These are phyloP conservation scores for Citrullus mucosospermus DNA, from an alignment of 306 rosid species.

Conservation along the genomic window DNA sequence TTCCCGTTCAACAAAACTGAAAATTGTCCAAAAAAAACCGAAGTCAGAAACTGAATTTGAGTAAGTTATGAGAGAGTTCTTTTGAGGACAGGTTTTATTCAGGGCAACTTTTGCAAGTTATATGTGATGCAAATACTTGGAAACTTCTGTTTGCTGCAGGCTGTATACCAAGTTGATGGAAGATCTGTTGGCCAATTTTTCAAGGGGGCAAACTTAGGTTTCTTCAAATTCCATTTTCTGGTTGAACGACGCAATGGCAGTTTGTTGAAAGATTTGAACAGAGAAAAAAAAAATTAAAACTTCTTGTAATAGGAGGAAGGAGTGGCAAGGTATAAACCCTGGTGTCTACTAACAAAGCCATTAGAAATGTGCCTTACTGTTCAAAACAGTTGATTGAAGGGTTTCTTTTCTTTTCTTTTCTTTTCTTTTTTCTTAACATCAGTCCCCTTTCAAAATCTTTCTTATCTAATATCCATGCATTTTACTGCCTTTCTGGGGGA, in stretches of 20 bases:
- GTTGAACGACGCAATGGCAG: not conserved
- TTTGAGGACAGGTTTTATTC: not conserved
- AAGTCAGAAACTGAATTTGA: not conserved
- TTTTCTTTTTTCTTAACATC: not conserved
- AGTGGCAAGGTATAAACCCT: not conserved
- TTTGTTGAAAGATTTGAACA: not conserved
- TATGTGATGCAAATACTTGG: not conserved
- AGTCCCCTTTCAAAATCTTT: not conserved
- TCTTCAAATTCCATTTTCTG: not conserved
- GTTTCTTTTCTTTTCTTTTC: not conserved
- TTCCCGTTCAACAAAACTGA: conserved; percentile 40
- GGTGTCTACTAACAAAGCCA: not conserved
- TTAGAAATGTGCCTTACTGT: not conserved
- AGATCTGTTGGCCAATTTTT: not conserved
- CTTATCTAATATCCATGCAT: not conserved
- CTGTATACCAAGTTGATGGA: not conserved
- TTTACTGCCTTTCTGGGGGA: not conserved
- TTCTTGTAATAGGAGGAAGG: not conserved
- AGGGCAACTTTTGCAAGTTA: not conserved
- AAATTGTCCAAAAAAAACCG: conserved; percentile 14
- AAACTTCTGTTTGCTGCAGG: not conserved
- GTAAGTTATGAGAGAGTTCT: not conserved
- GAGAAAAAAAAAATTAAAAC: not conserved
- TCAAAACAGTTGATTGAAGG: not conserved
- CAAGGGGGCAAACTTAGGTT: not conserved